Conservation (phyloP, 768 basidiomycete species). For the Suillus americanus region DNA sequence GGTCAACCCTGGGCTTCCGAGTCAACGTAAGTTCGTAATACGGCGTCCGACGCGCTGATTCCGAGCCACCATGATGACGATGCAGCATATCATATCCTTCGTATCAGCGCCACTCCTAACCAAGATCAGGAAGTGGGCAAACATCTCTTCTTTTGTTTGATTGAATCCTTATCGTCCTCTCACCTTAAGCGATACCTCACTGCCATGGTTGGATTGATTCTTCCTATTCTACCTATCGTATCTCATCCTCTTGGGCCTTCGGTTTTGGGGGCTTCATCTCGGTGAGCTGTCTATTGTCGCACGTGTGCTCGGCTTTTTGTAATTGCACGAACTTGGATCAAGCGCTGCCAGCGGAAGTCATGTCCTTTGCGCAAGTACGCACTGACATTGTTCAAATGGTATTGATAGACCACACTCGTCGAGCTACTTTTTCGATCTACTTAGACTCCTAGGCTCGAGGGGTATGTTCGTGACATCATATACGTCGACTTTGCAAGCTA, state of each 20-base stretch:
- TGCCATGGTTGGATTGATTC: neutral
- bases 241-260: neutral
- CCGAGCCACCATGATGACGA: neutral
- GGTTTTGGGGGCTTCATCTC: neutral
- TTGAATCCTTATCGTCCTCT: slow-evolving; percentile 6
- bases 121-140: neutral
- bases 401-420: neutral
- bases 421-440: neutral
- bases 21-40: neutral
- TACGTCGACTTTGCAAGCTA: neutral
- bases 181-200: neutral
- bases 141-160: neutral
- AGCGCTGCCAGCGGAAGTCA: neutral
- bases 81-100: neutral
- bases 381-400: neutral
- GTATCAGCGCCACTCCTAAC: neutral
- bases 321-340: neutral
- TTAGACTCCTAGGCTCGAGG: no score
- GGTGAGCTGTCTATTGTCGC: neutral
- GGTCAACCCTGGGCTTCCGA: neutral
- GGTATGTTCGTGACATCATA: neutral
- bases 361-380: neutral
- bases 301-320: neutral
- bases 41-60: neutral
- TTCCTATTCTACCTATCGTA: neutral